Conservation (phyloP, 2,329 filamentous ascomycete species). For the Colletotrichum tofieldiae region DNA sequence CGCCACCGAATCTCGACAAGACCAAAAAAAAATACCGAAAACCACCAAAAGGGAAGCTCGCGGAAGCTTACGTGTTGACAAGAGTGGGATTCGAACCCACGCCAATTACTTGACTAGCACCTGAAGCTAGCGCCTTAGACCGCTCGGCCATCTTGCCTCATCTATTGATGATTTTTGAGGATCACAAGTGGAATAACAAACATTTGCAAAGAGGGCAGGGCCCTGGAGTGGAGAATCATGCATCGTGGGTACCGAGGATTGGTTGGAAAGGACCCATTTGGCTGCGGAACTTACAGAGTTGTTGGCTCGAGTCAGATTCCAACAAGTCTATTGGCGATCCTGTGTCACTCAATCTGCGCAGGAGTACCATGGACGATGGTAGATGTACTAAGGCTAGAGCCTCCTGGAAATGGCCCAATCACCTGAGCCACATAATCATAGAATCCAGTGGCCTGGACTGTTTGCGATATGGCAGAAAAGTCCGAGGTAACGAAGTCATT, state of each 20-base stretch:
- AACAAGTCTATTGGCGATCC: neutral
- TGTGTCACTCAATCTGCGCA: neutral
- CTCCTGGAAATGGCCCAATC: neutral
- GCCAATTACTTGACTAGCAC: constrained; percentile 34
- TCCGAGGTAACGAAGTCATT: too few relatives aligned
- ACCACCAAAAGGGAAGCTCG: neutral
- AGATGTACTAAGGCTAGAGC: too few relatives aligned
- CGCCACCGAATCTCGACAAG: neutral
- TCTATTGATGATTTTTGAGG: neutral
- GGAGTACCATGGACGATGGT: neutral
- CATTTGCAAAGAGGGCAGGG: neutral
- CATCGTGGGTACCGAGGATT: constrained; percentile 4
- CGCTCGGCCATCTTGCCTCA: constrained; percentile 30
- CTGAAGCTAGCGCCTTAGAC: constrained; percentile 34
- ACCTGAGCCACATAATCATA: too few relatives aligned
- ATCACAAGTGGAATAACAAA: too few relatives aligned
- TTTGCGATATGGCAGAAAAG: neutral
- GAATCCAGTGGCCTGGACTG: neutral
- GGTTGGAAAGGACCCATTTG: neutral
- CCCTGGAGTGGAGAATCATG: constrained; percentile 12
- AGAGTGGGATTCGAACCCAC: constrained; percentile 33
- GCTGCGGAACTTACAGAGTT: neutral
- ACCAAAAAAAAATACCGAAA: neutral
- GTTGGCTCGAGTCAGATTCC: neutral
- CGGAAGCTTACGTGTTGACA: neutral